Conservation (phyloP, 306 rosid genomes). For the Fragaria vesca region DNA sequence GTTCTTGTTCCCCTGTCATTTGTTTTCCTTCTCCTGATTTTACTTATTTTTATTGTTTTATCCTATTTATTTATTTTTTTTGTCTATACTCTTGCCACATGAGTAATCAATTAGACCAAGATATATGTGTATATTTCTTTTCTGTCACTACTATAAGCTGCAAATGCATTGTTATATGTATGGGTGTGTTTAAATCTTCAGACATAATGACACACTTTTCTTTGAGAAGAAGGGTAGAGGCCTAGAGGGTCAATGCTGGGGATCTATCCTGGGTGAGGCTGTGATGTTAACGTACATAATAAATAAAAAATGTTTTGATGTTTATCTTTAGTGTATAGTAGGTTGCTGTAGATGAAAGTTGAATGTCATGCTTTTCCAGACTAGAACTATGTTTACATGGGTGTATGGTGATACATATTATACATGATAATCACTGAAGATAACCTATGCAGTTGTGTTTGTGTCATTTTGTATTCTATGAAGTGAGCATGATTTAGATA, state of each 20-base stretch:
- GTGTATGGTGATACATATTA: not conserved
- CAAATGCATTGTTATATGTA: not conserved
- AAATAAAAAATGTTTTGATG: not conserved
- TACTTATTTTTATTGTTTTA: not conserved
- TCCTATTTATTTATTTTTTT: not conserved
- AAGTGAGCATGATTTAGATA: not conserved
- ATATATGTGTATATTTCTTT: not conserved
- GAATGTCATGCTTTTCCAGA: not conserved
- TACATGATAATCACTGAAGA: not conserved
- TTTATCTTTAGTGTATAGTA: not conserved
- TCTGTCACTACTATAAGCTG: not conserved
- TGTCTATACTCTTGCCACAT: not conserved
- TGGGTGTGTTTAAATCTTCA: not conserved
- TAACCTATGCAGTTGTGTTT: not conserved
- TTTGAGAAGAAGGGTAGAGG: not conserved
- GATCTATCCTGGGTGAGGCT: not conserved
- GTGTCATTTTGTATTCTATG: not conserved
- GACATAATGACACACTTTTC: not conserved
- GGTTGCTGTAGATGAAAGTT: not conserved
- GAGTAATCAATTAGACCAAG: not conserved
- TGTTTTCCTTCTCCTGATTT: not conserved
- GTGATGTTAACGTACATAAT: not conserved
- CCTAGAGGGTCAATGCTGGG: not conserved
- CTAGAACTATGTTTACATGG: not conserved
- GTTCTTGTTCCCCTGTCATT: constrained; percentile 10